Conservation (phyloP, 1,139 yeast genomes). For the Magnusiomyces tetraspermus region DNA sequence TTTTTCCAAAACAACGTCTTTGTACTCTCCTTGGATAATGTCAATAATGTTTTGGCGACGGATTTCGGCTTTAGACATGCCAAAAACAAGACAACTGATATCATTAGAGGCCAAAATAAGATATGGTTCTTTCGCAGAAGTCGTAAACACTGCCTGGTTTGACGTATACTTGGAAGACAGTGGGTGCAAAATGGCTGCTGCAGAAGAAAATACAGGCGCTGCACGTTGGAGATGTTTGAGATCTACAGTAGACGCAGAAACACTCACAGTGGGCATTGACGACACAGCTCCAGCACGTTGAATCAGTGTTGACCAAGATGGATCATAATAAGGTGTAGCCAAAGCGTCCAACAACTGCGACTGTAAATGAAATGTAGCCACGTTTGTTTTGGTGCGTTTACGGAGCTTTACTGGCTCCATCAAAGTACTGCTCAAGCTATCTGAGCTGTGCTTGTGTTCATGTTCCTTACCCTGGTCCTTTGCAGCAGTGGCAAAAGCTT, state of each 20-base stretch:
- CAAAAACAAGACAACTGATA: conserved; percentile 79
- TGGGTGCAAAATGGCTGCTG: conserved; percentile 23
- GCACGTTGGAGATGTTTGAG: not conserved
- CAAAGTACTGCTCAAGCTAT: not conserved
- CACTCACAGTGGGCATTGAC: conserved; percentile 9
- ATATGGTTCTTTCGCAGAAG: conserved; percentile 71
- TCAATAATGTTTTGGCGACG: conserved; percentile 61
- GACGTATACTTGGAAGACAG: conserved; percentile 26
- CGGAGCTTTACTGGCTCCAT: conserved; percentile 14
- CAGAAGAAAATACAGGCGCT: conserved; percentile 10
- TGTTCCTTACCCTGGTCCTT: too few species aligned
- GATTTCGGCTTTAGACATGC: conserved; percentile 59
- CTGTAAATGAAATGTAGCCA: conserved; percentile 26
- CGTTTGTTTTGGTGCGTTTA: conserved; percentile 20
- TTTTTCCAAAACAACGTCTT: conserved; percentile 14
- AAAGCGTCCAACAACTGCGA: conserved; percentile 28
- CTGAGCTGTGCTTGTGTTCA: not conserved
- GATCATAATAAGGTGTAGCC: conserved; percentile 27
- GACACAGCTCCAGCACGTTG: conserved; percentile 20
- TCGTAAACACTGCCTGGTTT: conserved; percentile 62
- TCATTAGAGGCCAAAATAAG: conserved; percentile 76
- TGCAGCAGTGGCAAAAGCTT: too few species aligned
- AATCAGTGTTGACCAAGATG: conserved; percentile 19
- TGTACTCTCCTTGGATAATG: conserved; percentile 62
- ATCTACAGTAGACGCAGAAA: conserved; percentile 6